Base-by-base conservation (phyloP, 768 basidiomycete genomes). In the Tremella mesenterica region DNA sequence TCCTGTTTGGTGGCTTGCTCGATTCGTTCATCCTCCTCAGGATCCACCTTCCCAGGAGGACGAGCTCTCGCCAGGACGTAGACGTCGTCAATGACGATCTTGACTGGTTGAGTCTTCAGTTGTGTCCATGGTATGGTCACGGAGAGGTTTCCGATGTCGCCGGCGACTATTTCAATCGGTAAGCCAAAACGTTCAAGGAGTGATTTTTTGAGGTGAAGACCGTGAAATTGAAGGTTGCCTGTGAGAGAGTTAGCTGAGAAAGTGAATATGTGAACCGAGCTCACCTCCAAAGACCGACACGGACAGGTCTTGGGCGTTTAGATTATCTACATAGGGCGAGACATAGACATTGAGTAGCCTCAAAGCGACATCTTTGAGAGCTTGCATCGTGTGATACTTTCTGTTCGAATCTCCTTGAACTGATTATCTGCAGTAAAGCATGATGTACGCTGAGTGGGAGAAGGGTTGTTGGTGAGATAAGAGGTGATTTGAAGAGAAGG, bases 171-270 rank as follows among this genome's bases (percentile, higher is more conserved):
- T 77, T 97, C 92, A 0, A 99, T 83, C 0, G 95, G 95, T 20
- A 99, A 78, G 53, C 89, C 81, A 72, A 97, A 95, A 72, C 93
- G 90, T 74, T 97, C 95, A 45, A 99, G 77, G 0, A 87, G 90
- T 39, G 87, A 86, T 74, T 84, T 90, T 77, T 93, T 97, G 60
- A 99, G 79, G 49, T 84, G 84, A 45, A 99, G 74, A 63, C 87
- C 85, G 26, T 81, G 79, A 48, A 95, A 77, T 6, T 65, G 58
- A 48, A 70, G 55, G 33, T 67, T 59, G n/a, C 68, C 67, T 67
- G 44, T 2, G 2, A 18, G 29, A 27, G 6, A 29, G 50, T 52
- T 10, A 55, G 44, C 30, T 23, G n/a, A 55, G 20, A 21, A 38
- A 29, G 23, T 45, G 33, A 4, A 41, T 30, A 26, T 14, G 21